Evolutionary conservation across 768 basidiomycete genomes (phyloP).

Genomic region (Tulasnella sp.): DNA sequence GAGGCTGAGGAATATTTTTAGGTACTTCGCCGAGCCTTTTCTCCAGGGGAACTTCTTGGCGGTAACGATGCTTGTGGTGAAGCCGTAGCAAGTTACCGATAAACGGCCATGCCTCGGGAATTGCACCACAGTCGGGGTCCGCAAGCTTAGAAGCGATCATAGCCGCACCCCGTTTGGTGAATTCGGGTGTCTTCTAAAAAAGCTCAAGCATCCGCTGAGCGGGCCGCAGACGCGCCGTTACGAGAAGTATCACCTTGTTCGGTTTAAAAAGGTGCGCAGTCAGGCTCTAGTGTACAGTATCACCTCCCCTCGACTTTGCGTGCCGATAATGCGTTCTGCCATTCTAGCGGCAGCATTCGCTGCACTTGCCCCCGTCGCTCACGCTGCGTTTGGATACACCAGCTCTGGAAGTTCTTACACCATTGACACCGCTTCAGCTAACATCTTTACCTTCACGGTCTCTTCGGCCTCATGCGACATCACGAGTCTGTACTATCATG

Average conservation of each 20-base stretch:
- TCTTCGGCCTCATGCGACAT: conserved; percentile 41
- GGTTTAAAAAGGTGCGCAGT: background rate
- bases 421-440: conserved; percentile 39
- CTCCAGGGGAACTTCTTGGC: background rate
- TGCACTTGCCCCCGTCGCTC: background rate
- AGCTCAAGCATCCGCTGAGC: background rate
- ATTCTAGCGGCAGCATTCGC: background rate
- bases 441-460: conserved; percentile 28
- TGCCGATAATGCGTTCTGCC: background rate
- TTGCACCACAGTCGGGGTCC: background rate
- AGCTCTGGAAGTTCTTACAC: conserved; percentile 36
- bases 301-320: background rate
- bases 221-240: background rate
- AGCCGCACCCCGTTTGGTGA: background rate
- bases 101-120: background rate
- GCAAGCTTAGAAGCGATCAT: background rate
- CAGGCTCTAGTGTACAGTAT: background rate
- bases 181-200: background rate
- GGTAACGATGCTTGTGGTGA: background rate
- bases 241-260: background rate
- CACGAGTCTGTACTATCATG: conserved; percentile 41
- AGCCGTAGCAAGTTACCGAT: background rate
- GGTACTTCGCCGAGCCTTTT: background rate
- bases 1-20: background rate
- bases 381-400: conserved; percentile 41